A percentile compares a stretch with the other conserved stretches of the same genome.
These are phyloP conservation scores for Fomes fomentarius DNA, from an alignment of 1,284 basidiomycete genomes.

Conservation along the genomic window DNA sequence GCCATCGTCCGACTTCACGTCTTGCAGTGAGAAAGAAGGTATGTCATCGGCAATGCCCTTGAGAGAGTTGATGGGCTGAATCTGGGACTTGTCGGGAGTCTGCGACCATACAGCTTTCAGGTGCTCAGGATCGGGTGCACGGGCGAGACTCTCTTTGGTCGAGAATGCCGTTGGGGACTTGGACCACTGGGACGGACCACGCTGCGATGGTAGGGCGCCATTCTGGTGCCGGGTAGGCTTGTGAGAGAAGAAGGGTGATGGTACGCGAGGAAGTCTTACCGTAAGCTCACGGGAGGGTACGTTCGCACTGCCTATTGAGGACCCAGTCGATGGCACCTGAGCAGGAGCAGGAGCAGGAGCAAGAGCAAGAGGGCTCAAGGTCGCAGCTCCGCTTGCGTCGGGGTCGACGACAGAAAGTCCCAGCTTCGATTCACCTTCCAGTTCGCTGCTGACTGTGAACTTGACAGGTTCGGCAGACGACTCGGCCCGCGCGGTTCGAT, in stretches of 20 bases:
- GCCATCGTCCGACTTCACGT: conserved; percentile 81
- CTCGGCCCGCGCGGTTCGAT: conserved; percentile 60
- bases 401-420: background rate
- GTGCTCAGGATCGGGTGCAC: conserved; percentile 75
- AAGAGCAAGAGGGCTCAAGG: conserved; percentile 39
- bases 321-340: too few relatives aligned
- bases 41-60: conserved; percentile 80
- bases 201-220: conserved; percentile 46
- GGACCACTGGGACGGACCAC: conserved; percentile 52
- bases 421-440: conserved; percentile 46
- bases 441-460: conserved; percentile 78
- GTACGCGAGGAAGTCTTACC: too few relatives aligned
- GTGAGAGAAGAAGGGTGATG: too few relatives aligned
- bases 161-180: conserved; percentile 60
- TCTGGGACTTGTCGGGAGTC: conserved; percentile 62
- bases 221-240: conserved; percentile 7
- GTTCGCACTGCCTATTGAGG: too few relatives aligned
- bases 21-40: conserved; percentile 76
- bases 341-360: too few relatives aligned
- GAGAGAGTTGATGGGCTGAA: conserved; percentile 74
- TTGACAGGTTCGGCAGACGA: conserved; percentile 52
- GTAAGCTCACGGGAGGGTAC: too few relatives aligned
- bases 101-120: conserved; percentile 86
- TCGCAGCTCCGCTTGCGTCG: background rate
- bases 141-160: conserved; percentile 66